These are phyloP conservation scores for Pestalotiopsis fici DNA, from an alignment of 2,329 filamentous ascomycete genomes.

Conservation along the genomic window DNA sequence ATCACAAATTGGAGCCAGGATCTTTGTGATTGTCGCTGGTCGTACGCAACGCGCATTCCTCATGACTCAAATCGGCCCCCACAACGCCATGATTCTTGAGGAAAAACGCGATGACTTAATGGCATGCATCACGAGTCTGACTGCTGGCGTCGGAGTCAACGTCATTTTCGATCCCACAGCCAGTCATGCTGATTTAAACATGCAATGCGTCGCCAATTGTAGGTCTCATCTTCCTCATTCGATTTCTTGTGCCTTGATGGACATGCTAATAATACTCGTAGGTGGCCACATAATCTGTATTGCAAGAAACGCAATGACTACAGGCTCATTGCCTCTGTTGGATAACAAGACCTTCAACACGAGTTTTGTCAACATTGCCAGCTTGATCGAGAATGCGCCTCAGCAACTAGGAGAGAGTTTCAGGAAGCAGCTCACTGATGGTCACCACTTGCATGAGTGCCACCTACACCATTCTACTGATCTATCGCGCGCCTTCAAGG, in stretches of 20 bases:
- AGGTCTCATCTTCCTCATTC: constrained; percentile 16
- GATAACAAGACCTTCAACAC: constrained; percentile 14
- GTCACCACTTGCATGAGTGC: too few species aligned
- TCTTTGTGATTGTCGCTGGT: constrained; percentile 42
- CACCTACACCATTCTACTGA: constrained; percentile 9
- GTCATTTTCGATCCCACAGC: constrained; percentile 48
- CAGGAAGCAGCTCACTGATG: not conserved
- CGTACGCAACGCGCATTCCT: constrained; percentile 32
- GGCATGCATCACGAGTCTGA: constrained; percentile 30
- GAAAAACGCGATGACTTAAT: constrained; percentile 35
- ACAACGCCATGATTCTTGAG: constrained; percentile 37
- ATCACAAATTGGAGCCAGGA: constrained; percentile 32
- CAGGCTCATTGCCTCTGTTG: not conserved
- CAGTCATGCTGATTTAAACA: constrained; percentile 29
- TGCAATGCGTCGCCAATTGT: constrained; percentile 37
- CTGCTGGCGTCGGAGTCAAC: constrained; percentile 36
- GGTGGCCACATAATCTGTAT: constrained; percentile 18
- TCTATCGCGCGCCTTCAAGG: constrained; percentile 14
- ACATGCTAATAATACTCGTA: constrained; percentile 1
- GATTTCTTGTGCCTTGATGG: not conserved
- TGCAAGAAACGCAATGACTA: constrained; percentile 10
- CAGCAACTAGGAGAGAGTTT: constrained; percentile 14
- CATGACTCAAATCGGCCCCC: constrained; percentile 30
- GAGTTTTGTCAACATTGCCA: constrained; percentile 14
- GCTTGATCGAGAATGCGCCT: constrained; percentile 15